phyloP scores from a whole-genome alignment of 495 filamentous ascomycete genomes.

The Lasiosphaeris hirsuta region DNA sequence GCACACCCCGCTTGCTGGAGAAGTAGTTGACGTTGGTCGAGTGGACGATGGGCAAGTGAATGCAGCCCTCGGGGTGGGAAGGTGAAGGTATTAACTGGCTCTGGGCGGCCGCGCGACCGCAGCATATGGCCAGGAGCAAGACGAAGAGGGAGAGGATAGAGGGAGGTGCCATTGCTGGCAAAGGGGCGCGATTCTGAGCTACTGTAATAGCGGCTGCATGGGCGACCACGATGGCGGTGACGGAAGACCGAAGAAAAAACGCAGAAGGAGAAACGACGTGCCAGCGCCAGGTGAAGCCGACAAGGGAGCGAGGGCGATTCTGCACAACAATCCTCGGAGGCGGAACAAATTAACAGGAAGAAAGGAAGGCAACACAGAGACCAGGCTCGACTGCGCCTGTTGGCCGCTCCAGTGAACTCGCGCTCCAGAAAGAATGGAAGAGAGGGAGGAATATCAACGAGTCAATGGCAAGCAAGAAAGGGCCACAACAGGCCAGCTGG shows the following conservation, averaged over 20 bases:
- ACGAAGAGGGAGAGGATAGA: constrained; percentile 28
- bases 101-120: constrained; percentile 20
- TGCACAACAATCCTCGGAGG: not conserved
- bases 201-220: constrained; percentile 33
- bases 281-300: not conserved
- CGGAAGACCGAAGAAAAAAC: constrained; percentile 5
- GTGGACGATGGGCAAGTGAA: constrained; percentile 47
- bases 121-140: constrained; percentile 31
- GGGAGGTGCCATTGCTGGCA: constrained; percentile 40
- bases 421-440: not conserved
- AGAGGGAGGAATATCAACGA: not conserved
- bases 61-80: constrained; percentile 29
- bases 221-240: not conserved
- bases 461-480: not conserved
- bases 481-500: not conserved
- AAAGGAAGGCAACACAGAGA: constrained; percentile 1
- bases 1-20: constrained; percentile 36
- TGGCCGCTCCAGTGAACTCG: not conserved
- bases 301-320: not conserved
- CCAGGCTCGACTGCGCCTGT: constrained; percentile 14
- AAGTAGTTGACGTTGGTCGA: constrained; percentile 43
- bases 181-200: constrained; percentile 13
- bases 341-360: not conserved
- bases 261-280: constrained; percentile 7
- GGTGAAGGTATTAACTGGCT: constrained; percentile 8